These are phyloP conservation scores for Bacidia gigantensis DNA, from an alignment of 495 filamentous ascomycete species.

Conservation along the genomic window DNA sequence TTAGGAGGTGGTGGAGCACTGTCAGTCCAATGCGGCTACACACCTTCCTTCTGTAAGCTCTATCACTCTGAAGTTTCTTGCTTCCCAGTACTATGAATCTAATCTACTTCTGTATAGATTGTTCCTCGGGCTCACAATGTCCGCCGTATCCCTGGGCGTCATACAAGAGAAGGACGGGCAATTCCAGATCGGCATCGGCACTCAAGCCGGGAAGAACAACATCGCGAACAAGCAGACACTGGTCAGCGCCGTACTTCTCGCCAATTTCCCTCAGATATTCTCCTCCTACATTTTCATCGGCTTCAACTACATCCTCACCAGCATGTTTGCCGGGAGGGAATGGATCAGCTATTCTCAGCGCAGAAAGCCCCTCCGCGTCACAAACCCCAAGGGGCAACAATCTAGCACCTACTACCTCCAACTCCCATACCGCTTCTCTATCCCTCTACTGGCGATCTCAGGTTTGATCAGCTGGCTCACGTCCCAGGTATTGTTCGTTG, in stretches of 20 bases:
- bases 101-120: neutral
- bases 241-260: conserved; percentile 20
- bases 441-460: conserved; percentile 21
- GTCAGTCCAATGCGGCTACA: neutral
- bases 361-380: conserved; percentile 27
- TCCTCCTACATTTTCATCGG: conserved; percentile 26
- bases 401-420: conserved; percentile 28
- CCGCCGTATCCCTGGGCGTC: neutral
- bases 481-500: conserved; percentile 27
- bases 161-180: neutral
- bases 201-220: neutral
- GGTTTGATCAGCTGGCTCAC: conserved; percentile 27
- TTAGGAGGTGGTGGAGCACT: neutral
- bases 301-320: conserved; percentile 25
- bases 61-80: neutral
- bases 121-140: neutral
- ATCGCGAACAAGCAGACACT: neutral
- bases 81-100: too few species aligned
- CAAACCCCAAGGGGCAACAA: conserved; percentile 23
- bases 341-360: conserved; percentile 15
- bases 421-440: conserved; percentile 26
- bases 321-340: conserved; percentile 24
- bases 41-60: neutral
- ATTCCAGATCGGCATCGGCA: neutral
- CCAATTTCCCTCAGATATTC: conserved; percentile 29